Base-by-base conservation (phyloP, 305 asterid genomes). In the Solanum hybrid region DNA sequence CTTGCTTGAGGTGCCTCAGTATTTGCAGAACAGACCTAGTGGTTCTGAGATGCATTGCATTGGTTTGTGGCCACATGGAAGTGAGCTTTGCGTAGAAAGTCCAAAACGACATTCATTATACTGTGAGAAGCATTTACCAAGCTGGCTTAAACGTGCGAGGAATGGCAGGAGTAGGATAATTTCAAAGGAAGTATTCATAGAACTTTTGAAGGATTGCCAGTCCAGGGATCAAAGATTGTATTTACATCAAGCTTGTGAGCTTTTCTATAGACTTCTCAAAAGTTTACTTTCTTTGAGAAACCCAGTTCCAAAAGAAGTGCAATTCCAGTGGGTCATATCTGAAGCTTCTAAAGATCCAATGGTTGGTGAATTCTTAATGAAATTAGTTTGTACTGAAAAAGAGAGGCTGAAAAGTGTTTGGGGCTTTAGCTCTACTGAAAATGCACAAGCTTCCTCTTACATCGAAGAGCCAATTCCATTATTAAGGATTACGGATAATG, bases 111-210 rank as follows among this genome's bases (percentile, higher is more conserved):
- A 96, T 92, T 94, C 97, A 6, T 90, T 97, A 29, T 98, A 97
- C 91, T 98, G 99, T 81, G 99, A 97, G 86, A 96, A 95, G 91
- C 99, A 97, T 90, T 89, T 97, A 89, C 99, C 99, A 36, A 97
- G 95, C 95, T 98, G 99, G 99, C 98, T 98, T 75, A 97, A 97
- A 91, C 99, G 99, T 89, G 99, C 99, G 39, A 94, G 99, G 93
- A 97, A 98, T 91, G 99, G 99, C 37, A 98, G 93, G 94, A 95
- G 96, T 90, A 94, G 99, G 94, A 96, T 98, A 87, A 90, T 98
- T 90, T 97, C 99, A 75, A 98, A 98, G 94, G 99, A 98, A 92
- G 98, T 98, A 76, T 98, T 95, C 91, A 34, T 94, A 28, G 99
- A 97, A 91, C 96, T 98, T 88, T 91, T 97, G 89, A 94, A 92